Percentiles rank a stretch among this genome's conserved stretches.
Conservation (phyloP, 805 yeast genomes). For the Gaillardinia entomophila region DNA sequence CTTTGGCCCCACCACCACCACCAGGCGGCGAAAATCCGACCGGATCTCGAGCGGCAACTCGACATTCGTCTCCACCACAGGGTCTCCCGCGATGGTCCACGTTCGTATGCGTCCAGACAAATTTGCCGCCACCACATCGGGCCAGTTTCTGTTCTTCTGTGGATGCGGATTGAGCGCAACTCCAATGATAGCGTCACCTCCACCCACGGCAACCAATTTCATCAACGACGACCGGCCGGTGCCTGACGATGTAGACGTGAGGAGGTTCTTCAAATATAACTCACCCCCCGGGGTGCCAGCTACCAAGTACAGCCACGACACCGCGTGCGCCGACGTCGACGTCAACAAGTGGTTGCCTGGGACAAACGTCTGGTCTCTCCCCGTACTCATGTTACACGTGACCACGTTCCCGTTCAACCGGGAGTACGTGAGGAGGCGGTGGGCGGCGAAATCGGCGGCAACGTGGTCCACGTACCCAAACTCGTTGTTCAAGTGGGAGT, state of each 20-base stretch:
- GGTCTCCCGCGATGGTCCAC: constrained; percentile 17
- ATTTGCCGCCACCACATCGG: constrained; percentile 23
- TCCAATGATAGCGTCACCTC: constrained; percentile 10
- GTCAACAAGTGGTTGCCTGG: constrained; percentile 22
- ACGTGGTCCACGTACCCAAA: constrained; percentile 15
- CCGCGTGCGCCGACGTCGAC: constrained; percentile 11
- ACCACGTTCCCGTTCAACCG: constrained; percentile 21
- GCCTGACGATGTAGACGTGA: constrained; percentile 24
- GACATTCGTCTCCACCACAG: no score
- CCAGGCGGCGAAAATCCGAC: constrained; percentile 21
- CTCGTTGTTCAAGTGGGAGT: constrained; percentile 24
- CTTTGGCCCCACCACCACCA: constrained; percentile 14
- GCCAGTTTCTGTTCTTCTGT: constrained; percentile 18
- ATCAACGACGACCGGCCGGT: constrained; percentile 17
- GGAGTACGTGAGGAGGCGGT: constrained; percentile 23
- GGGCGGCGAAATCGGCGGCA: constrained; percentile 19
- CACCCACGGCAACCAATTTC: constrained; percentile 7
- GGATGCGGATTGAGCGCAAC: constrained; percentile 11
- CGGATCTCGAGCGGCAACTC: constrained; percentile 12
- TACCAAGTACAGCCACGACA: constrained; percentile 29
- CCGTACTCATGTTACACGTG: constrained; percentile 26
- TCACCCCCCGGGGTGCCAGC: constrained; percentile 24
- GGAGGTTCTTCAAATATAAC: constrained; percentile 26
- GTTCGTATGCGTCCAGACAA: constrained; percentile 15
- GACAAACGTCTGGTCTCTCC: constrained; percentile 31